Base-by-base conservation (phyloP, 2,329 filamentous ascomycete species). In the Ceratocystis smalleyi region DNA sequence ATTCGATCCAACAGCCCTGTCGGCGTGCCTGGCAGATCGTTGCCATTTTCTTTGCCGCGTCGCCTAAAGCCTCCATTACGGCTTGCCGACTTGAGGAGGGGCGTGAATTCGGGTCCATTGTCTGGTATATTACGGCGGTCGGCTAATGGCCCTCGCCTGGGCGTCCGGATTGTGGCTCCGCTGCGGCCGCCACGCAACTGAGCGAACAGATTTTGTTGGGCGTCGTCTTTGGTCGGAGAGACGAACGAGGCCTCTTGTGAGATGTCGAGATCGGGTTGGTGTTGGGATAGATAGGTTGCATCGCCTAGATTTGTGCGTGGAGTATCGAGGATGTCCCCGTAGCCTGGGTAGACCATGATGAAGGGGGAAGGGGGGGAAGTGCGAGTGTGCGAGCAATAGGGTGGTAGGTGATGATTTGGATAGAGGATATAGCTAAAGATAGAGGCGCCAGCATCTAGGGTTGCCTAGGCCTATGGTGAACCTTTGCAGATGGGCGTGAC, bases 221-320 rank as follows among this genome's bases (percentile, higher is more conserved):
- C 65, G 47, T 71, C 73, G 10, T 76, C 73, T 74, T 89, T 91
- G 32, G 80, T 82, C 27, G 88, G 91, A 35, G 89, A 91, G 65
- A 86, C 83, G 69, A 96, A 96, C 0, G 92, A 94, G 65, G 89
- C 85, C 72, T 95, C 90, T 70, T 91, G 86, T 62, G 90, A 95
- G 69, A 92, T 85, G 70, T 95, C 90, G 71, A 95, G 84, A 71
- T 90, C 86, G 70, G 84, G 77, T 75, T 81, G 75, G 75, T 84
- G 78, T n/a, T 59, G 51, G 74, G 76, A 83, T 68, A 95, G 79
- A 74, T 86, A 92, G 69, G 91, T 95, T 75, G 84, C 85, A 80
- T 96, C 90, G 71, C 87, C 90, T 69, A 85, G 75, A 71, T 91
- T 88, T 67, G 90, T 95, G 73, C 87, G 86, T 71, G 92, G 92